A percentile compares a stretch with the other conserved stretches of the same genome.
Conservation (phyloP, 2,329 filamentous ascomycete species). For the Penicillium sp. region DNA sequence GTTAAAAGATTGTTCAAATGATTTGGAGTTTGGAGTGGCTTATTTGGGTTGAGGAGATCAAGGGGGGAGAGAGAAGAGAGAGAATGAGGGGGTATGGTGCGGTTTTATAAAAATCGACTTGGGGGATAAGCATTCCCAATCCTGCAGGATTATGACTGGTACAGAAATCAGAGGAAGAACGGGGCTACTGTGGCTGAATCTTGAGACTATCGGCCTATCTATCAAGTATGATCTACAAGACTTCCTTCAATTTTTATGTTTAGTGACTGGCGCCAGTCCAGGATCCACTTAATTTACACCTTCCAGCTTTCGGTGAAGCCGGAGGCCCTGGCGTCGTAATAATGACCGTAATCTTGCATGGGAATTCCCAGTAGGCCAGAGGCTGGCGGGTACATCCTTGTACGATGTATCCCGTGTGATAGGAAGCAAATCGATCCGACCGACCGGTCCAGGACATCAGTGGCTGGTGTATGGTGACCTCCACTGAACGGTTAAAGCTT, state of each 20-base stretch:
- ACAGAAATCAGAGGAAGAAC: background rate
- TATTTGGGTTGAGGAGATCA: background rate
- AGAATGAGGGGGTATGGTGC: background rate
- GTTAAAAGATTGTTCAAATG: background rate
- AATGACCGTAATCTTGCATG: constrained; percentile 11
- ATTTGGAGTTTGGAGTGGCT: background rate
- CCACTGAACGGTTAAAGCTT: constrained; percentile 14
- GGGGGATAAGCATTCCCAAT: background rate
- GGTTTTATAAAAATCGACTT: constrained; percentile 13
- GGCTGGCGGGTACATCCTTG: background rate
- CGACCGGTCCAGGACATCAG: background rate
- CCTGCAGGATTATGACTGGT: background rate
- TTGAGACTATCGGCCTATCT: background rate
- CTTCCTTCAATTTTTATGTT: background rate
- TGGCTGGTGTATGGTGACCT: constrained; percentile 2
- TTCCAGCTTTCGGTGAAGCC: constrained; percentile 1
- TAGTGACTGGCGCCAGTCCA: background rate
- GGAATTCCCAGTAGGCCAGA: background rate
- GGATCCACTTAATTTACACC: constrained; percentile 2
- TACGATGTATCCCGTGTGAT: background rate
- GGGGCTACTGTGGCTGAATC: background rate
- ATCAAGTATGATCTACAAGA: background rate
- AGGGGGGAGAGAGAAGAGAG: background rate
- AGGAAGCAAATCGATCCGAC: background rate
- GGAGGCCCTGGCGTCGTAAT: constrained; percentile 16